phyloP scores from a whole-genome alignment of 1,284 basidiomycete species.

The Cryptococcus sp. region DNA sequence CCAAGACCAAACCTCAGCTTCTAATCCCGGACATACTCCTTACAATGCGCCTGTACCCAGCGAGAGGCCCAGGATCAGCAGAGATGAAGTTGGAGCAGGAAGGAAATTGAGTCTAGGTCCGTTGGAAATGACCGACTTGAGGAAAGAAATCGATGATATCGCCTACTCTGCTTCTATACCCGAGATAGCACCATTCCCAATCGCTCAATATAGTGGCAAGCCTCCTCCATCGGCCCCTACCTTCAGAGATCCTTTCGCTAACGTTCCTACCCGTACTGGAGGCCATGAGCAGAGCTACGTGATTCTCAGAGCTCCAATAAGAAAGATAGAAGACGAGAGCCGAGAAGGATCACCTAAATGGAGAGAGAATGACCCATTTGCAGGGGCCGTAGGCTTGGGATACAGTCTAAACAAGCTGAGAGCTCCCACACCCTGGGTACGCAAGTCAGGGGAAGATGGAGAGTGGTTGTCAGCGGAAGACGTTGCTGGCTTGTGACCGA shows the following conservation, averaged over 20 bases:
- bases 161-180: no score
- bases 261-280: no score
- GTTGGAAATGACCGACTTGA: neutral
- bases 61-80: neutral
- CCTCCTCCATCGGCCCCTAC: conserved; percentile 1
- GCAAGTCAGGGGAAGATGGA: conserved; percentile 7
- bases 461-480: conserved; percentile 12
- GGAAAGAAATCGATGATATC: neutral
- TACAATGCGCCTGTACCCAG: neutral
- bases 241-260: conserved; percentile 1
- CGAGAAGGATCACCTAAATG: neutral
- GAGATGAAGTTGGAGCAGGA: neutral
- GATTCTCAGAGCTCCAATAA: conserved; percentile 1
- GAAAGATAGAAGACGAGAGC: neutral
- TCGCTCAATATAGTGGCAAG: no score
- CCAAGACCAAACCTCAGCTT: no score
- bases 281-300: no score
- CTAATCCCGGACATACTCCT: neutral
- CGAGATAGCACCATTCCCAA: no score
- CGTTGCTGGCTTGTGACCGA: no score
- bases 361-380: neutral
- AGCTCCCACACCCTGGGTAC: conserved; percentile 16
- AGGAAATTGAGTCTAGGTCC: neutral
- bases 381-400: conserved; percentile 8
- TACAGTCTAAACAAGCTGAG: conserved; percentile 15